Percentiles rank a stretch among this genome's conserved stretches.
Conservation (phyloP, 495 filamentous ascomycete genomes). For the Ascobolus immersus region DNA sequence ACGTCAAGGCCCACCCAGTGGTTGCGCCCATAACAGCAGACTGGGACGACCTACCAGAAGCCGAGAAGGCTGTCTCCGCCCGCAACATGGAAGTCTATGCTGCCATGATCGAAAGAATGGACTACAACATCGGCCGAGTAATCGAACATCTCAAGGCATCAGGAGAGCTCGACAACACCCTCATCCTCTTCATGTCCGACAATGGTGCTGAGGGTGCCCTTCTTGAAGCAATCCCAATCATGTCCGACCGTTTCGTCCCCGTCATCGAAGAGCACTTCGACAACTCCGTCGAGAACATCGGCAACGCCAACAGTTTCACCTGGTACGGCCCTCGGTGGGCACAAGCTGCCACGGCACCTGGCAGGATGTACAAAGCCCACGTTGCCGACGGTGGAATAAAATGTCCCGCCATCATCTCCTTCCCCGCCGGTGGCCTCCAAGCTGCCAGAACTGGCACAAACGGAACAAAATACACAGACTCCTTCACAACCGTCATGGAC, state of each 20-base stretch:
- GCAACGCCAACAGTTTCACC: conserved; percentile 33
- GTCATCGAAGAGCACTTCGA: conserved; percentile 36
- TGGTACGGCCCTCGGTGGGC: conserved; percentile 44
- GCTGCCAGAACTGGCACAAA: conserved; percentile 6
- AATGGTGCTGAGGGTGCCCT: conserved; percentile 39
- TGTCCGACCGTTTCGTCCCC: conserved; percentile 22
- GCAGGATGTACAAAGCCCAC: conserved; percentile 34
- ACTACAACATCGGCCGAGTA: conserved; percentile 33
- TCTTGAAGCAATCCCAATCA: conserved; percentile 32
- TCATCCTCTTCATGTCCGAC: conserved; percentile 37
- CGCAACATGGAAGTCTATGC: conserved; percentile 37
- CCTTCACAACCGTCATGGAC: conserved; percentile 41
- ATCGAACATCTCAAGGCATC: conserved; percentile 29
- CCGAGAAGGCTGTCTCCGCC: conserved; percentile 27
- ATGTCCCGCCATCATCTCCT: conserved; percentile 32
- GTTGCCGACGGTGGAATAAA: conserved; percentile 37
- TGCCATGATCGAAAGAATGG: conserved; percentile 38
- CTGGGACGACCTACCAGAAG: conserved; percentile 26
- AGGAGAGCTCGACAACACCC: conserved; percentile 37
- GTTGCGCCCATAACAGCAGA: conserved; percentile 27
- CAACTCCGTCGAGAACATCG: conserved; percentile 36
- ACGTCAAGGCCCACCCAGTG: conserved; percentile 28
- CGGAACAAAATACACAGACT: conserved; percentile 26
- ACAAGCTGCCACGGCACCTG: conserved; percentile 36
- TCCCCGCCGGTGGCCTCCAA: conserved; percentile 20